Evolutionary conservation across 306 rosid genomes (phyloP).

Genomic region (Malus orientalis): DNA sequence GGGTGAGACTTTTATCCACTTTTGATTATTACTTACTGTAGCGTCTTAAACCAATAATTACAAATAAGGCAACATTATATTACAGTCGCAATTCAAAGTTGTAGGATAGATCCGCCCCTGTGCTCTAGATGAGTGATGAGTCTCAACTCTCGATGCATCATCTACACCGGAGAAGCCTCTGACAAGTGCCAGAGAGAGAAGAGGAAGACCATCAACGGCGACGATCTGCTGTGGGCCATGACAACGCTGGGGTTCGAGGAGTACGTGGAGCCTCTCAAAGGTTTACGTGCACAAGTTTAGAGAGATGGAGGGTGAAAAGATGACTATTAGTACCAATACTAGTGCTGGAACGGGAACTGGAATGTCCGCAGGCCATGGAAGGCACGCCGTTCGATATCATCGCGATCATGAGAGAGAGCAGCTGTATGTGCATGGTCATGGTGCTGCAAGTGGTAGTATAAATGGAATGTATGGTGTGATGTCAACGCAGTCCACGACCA

Average conservation of each 20-base stretch:
- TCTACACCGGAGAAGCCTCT: constrained; percentile 46
- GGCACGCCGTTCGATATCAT: not conserved
- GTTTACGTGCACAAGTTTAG: constrained; percentile 51
- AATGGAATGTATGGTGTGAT: constrained; percentile 36
- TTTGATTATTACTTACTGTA: no score
- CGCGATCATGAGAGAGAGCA: constrained; percentile 13
- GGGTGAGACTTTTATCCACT: no score
- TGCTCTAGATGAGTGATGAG: no score
- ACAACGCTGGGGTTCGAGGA: constrained; percentile 58
- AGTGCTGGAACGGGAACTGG: not conserved
- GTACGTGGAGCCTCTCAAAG: constrained; percentile 54
- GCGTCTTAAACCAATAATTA: no score
- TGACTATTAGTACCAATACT: constrained; percentile 1
- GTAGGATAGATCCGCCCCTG: no score
- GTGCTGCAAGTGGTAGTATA: not conserved
- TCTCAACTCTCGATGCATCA: no score
- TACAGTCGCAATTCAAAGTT: no score
- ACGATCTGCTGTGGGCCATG: constrained; percentile 61
- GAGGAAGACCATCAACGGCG: constrained; percentile 67
- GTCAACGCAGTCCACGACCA: not conserved
- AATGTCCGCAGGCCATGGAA: not conserved
- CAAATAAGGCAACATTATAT: no score
- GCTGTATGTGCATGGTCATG: no score
- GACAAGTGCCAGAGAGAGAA: constrained; percentile 71
- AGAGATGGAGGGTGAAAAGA: constrained; percentile 60